Percentiles rank a stretch among this genome's conserved stretches.
Evolutionary conservation across 768 basidiomycete genomes (phyloP).

Genomic region (Holtermannia corniformis): DNA sequence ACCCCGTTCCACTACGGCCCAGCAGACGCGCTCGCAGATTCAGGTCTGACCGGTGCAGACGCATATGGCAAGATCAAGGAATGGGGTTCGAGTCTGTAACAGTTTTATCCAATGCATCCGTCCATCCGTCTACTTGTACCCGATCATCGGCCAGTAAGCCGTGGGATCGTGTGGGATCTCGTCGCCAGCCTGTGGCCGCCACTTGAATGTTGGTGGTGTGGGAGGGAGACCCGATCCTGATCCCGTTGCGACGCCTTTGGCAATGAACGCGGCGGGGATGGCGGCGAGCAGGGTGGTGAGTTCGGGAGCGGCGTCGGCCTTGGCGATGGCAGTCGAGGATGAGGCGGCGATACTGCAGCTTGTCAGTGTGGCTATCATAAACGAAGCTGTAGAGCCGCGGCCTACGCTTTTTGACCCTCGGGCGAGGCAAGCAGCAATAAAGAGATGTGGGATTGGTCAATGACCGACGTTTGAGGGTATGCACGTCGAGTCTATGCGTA

Average conservation of each 20-base stretch:
- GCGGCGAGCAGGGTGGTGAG: constrained; percentile 43
- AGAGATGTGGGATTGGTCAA: constrained; percentile 76
- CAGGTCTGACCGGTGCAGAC: too few relatives aligned
- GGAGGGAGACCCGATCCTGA: constrained; percentile 55
- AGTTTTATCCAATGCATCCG: neutral
- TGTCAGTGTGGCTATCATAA: constrained; percentile 15
- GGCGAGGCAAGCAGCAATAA: constrained; percentile 73
- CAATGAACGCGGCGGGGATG: constrained; percentile 51
- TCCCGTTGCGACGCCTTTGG: constrained; percentile 62
- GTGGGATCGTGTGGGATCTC: constrained; percentile 74
- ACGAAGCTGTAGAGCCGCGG: constrained; percentile 11
- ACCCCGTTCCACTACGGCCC: constrained; percentile 19
- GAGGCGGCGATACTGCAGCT: constrained; percentile 1
- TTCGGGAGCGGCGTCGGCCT: constrained; percentile 43
- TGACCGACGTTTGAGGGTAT: constrained; percentile 82
- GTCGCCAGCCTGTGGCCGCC: constrained; percentile 61
- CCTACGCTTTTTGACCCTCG: constrained; percentile 49
- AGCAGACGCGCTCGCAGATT: constrained; percentile 12
- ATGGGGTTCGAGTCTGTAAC: too few relatives aligned
- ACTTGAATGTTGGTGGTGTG: constrained; percentile 64
- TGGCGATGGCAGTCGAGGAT: constrained; percentile 15
- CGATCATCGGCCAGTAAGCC: constrained; percentile 56
- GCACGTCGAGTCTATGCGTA: constrained; percentile 52
- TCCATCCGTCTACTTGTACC: constrained; percentile 30
- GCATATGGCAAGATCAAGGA: too few relatives aligned